Evolutionary conservation across 441 rosid genomes (phyloP).

Genomic region (Monsonia emarginata): DNA sequence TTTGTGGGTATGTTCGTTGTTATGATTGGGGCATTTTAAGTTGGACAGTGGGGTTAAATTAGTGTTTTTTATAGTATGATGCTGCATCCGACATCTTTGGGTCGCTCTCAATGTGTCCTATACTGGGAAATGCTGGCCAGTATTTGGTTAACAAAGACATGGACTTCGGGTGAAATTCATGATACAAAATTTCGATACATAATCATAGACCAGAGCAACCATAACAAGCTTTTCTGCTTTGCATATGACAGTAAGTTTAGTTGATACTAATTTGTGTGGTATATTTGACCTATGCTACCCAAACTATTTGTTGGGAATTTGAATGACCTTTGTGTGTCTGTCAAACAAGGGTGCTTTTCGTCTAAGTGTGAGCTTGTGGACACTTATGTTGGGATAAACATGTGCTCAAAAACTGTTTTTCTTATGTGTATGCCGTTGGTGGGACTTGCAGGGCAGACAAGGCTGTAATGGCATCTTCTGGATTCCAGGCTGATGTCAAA

Average conservation of each 20-base stretch:
- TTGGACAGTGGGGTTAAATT: not conserved
- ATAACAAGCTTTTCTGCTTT: not conserved
- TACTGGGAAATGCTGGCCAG: no score
- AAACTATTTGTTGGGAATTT: not conserved
- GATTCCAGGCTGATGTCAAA: conserved; percentile 92
- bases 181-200: no score
- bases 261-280: not conserved
- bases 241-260: not conserved
- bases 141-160: not conserved
- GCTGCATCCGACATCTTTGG: not conserved
- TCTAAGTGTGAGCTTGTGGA: no score
- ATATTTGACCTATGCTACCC: not conserved
- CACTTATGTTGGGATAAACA: no score
- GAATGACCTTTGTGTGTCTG: not conserved
- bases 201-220: not conserved
- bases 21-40: not conserved
- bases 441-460: conserved; percentile 58
- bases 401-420: not conserved
- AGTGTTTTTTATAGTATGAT: not conserved
- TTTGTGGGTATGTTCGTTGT: no score
- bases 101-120: no score
- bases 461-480: conserved; percentile 84
- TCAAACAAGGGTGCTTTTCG: not conserved
- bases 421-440: conserved; percentile 4
- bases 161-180: not conserved